Evolutionary conservation across 2,329 filamentous ascomycete genomes (phyloP).

Genomic region (Pseudogymnoascus sp.): DNA sequence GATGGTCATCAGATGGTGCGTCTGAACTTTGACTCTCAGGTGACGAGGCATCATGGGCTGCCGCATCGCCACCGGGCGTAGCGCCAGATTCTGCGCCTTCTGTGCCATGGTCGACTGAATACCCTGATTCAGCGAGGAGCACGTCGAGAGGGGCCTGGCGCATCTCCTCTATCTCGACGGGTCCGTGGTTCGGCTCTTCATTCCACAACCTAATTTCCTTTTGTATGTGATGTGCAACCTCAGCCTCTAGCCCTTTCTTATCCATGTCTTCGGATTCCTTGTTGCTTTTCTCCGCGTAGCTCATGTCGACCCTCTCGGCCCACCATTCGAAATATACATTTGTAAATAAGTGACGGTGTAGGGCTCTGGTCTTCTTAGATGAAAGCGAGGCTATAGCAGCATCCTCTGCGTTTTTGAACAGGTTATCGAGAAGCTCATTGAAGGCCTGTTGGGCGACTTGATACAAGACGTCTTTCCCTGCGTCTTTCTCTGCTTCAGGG

Average conservation of each 20-base stretch:
- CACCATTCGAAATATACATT: slow-evolving; percentile 32
- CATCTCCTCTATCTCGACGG: slow-evolving; percentile 24
- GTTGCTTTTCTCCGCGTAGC: background rate
- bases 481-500: slow-evolving; percentile 70
- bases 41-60: background rate
- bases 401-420: slow-evolving; percentile 78
- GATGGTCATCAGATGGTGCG: background rate
- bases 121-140: slow-evolving; percentile 22
- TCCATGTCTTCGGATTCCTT: background rate
- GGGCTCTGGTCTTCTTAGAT: slow-evolving; percentile 53
- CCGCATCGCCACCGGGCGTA: background rate
- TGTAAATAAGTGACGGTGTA: slow-evolving; percentile 42
- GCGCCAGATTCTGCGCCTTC: background rate
- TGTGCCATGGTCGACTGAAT: slow-evolving; percentile 15
- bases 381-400: slow-evolving; percentile 58
- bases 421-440: slow-evolving; percentile 79
- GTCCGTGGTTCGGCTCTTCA: slow-evolving; percentile 16
- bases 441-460: slow-evolving; percentile 87
- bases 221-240: background rate
- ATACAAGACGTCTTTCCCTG: slow-evolving; percentile 68
- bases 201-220: background rate
- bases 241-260: background rate
- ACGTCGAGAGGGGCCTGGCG: slow-evolving; percentile 22
- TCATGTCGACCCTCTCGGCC: slow-evolving; percentile 14
- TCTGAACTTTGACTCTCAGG: background rate